Base-by-base conservation (phyloP, 768 basidiomycete genomes). In the Rhizopogon vulgaris region DNA sequence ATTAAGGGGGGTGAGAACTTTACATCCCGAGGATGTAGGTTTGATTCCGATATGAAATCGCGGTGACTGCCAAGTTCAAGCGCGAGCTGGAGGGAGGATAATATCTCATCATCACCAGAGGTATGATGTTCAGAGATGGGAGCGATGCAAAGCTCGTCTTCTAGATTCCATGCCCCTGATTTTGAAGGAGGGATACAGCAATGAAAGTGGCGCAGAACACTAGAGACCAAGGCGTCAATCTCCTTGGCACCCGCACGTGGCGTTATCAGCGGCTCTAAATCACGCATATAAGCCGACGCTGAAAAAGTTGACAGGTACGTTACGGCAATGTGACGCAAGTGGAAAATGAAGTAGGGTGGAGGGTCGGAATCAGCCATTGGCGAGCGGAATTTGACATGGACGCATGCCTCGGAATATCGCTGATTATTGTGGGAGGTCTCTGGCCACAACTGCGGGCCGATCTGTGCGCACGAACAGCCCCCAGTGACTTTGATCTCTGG, bases 251-350 rank as follows among this genome's bases (percentile, higher is more conserved):
- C 27, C 18, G 38, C 45, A 37, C 10, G 59, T 53, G 10, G 63
- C 50, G 49, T 52, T 40, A 32, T 56, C 55, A 46, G 53, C 28
- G 53, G 46, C 39, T 60, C 52, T 40, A 52, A 56, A 25, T 6
- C 51, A 51, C 56, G 59, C 62, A 40, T 65, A 59, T 62, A 63
- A 48, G 57, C 63, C 63, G 56, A 65, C 52, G 46, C 56, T 25
- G 63, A 59, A 38, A 75, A 66, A 49, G 68, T 67, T 18, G 78
- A 76, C 37, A 79, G 71, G 56, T 79, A 71, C 14, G 58, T 55
- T 58, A 78, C 73, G 28, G 82, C 71, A 70, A 76, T 78, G 40
- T 74, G 71, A 40, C 69, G 65, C 36, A 75, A 67, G 58, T 76
- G 70, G 36, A 50, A 41, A 27, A 60, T 54, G 48, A 69, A 66